Conservation (phyloP, 2,329 filamentous ascomycete species). For the Penicillium paneum region DNA sequence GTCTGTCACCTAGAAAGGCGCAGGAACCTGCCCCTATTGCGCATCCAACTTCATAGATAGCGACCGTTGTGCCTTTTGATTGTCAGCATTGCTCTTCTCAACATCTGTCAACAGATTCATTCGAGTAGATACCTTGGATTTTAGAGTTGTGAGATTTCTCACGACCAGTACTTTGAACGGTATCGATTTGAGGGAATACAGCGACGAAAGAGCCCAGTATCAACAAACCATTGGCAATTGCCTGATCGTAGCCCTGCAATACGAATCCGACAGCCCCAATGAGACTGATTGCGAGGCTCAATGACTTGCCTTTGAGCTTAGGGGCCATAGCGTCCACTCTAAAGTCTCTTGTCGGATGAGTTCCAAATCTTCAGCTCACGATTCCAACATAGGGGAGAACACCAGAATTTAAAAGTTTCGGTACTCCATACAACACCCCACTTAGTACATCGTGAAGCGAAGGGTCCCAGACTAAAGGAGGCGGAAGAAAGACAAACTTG, state of each 20-base stretch:
- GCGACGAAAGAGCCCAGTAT: conserved; percentile 18
- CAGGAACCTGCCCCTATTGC: conserved; percentile 18
- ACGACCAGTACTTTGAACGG: conserved; percentile 11
- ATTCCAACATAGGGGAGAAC: not conserved
- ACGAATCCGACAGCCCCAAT: conserved; percentile 18
- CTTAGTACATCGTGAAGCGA: not conserved
- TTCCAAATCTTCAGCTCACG: not conserved
- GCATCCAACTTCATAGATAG: conserved; percentile 27
- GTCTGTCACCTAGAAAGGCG: conserved; percentile 15
- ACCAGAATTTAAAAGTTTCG: not conserved
- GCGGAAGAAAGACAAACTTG: not conserved
- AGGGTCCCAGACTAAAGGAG: not conserved
- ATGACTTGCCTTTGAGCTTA: conserved; percentile 13
- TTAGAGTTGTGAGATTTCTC: conserved; percentile 17
- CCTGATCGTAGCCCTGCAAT: conserved; percentile 20
- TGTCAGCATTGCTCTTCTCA: not conserved
- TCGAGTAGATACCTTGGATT: conserved; percentile 13
- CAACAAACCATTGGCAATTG: conserved; percentile 17
- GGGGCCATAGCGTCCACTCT: not conserved
- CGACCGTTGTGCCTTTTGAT: conserved; percentile 20
- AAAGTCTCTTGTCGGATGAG: not conserved
- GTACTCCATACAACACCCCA: not conserved
- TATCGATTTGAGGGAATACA: conserved; percentile 18
- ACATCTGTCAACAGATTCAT: not conserved
- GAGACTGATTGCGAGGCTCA: conserved; percentile 15